Conservation (phyloP, 2,329 filamentous ascomycete genomes). For the Calonectria multiphialidica region DNA sequence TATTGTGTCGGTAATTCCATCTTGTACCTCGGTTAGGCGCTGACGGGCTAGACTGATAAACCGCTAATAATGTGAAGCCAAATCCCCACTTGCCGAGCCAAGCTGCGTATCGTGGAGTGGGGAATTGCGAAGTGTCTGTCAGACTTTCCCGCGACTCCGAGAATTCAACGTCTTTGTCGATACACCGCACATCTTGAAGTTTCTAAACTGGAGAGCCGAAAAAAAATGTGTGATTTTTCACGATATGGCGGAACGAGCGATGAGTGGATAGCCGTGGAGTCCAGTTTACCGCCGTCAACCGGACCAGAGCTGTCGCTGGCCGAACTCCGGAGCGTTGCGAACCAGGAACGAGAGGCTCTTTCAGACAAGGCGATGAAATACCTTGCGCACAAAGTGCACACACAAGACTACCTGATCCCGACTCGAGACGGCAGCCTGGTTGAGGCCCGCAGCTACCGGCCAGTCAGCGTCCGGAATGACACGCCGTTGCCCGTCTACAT, state of each 20-base stretch:
- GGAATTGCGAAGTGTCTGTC: background rate
- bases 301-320: constrained; percentile 12
- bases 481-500: constrained; percentile 61
- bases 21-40: background rate
- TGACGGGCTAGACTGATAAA: background rate
- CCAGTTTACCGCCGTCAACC: constrained; percentile 23
- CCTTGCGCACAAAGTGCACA: constrained; percentile 42
- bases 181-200: background rate
- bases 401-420: constrained; percentile 46
- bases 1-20: background rate
- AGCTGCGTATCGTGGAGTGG: background rate
- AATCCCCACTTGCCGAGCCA: constrained; percentile 2
- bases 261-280: constrained; percentile 58
- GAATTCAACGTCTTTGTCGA: background rate
- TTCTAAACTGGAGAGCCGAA: background rate
- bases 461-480: constrained; percentile 37
- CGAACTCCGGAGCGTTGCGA: constrained; percentile 29
- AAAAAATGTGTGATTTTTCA: constrained; percentile 46
- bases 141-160: background rate
- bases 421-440: constrained; percentile 33
- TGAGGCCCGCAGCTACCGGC: constrained; percentile 39
- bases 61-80: background rate
- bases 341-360: constrained; percentile 28
- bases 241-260: constrained; percentile 54
- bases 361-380: constrained; percentile 22